Evolutionary conservation across 179 eudicot species (phyloP), one percentile per base, ranked within the genome.

Genomic region (Camellia oleifera): DNA sequence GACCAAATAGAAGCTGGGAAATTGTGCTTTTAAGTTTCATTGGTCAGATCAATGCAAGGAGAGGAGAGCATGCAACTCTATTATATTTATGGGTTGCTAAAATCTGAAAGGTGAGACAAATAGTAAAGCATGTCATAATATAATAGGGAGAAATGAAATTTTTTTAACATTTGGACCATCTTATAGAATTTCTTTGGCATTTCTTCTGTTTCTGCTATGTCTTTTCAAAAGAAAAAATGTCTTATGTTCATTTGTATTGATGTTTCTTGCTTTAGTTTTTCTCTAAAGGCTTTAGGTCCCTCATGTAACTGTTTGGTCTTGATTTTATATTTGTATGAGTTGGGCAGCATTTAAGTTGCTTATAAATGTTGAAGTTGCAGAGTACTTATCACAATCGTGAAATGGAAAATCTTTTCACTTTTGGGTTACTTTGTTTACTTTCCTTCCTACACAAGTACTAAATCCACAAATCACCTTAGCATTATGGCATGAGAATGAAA

Each of bases 61-160:
- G 57, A 46, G 74, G 53, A 69, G 52, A 66, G 8, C 48, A 17
- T 70, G 32, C 56, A 70, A 70, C 74, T 48, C 74, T 70, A 3
- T 11, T n/a, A 4, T 70, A 45, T n/a, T 17, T 46, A 70, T n/a
- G 48, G 17, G 32, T 11, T 48, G 48, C 56, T 70, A 11, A 7
- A 1, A 6, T 10, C 17, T 5, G 32, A 17, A 17, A n/a, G 32
- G 32, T 70, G 3, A 70, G 23, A 65, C 12, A 10, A 18, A 56
- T 3, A 68, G 50, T 6, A 70, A 70, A 70, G 53, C 53, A 46
- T 17, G 56, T n/a, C 17, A 45, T 46, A 70, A 3, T 42, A n/a
- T 61, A 61, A n/a, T 32, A 7, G 3, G 23, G 74, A 70, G 14
- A 70, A 70, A 70, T 17, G 20, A 48, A 23, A 7, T 45, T 45